Conservation (phyloP, 495 filamentous ascomycete species). For the Podospora australis region DNA sequence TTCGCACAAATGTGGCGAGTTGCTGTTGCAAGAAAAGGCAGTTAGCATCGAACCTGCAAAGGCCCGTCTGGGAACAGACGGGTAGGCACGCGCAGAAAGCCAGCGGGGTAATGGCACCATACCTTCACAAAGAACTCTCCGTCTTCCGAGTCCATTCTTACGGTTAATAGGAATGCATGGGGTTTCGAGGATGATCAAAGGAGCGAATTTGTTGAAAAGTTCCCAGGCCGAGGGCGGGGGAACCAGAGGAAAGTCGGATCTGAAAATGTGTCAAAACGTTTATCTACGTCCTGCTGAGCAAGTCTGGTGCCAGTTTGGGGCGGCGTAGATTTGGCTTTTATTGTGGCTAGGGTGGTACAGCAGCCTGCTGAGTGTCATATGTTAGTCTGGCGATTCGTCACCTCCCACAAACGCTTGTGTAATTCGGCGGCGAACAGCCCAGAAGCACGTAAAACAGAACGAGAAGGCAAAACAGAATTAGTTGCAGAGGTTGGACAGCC, state of each 20-base stretch:
- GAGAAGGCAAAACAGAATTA: not conserved
- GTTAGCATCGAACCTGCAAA: not conserved
- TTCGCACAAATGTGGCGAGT: conserved; percentile 90
- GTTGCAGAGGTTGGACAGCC: conserved; percentile 3
- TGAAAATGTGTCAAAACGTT: conserved; percentile 1
- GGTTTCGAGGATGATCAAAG: conserved; percentile 17
- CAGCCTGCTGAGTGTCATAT: conserved; percentile 25
- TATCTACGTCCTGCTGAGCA: conserved; percentile 4
- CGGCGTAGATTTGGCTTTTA: conserved; percentile 10
- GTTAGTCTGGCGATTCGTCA: conserved; percentile 27
- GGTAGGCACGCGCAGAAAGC: not conserved
- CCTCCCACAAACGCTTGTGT: conserved; percentile 16
- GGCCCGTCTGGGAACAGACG: too few species aligned
- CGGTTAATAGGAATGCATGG: conserved; percentile 34
- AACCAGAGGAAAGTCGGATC: not conserved
- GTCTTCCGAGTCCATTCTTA: conserved; percentile 76
- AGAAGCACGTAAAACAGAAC: conserved; percentile 3
- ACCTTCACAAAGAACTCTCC: conserved; percentile 87
- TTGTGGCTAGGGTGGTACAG: conserved; percentile 21
- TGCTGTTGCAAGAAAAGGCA: conserved; percentile 52
- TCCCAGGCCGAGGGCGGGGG: conserved; percentile 7
- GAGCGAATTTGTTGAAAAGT: conserved; percentile 17
- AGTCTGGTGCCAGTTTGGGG: not conserved
- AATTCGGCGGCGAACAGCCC: conserved; percentile 9
- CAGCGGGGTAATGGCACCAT: conserved; percentile 13